Conservation (phyloP, 225 moss, liverwort and hornwort genomes). For the Straminergon stramineum region DNA sequence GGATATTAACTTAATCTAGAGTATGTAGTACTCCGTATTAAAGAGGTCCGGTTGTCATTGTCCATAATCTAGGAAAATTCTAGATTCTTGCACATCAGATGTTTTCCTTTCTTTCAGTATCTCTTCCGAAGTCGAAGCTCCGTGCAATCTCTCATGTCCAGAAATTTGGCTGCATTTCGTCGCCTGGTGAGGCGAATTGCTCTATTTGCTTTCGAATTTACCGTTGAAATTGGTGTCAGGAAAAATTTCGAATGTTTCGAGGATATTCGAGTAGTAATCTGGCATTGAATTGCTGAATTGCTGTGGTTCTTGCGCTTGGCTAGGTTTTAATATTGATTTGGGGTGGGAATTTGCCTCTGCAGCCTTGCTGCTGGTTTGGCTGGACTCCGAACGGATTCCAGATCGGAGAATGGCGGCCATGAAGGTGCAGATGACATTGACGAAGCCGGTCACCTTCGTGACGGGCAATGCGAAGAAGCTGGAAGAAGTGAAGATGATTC, state of each 20-base stretch:
- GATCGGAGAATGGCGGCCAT: slow-evolving; percentile 35
- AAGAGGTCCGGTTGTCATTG: neutral
- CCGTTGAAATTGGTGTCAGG: neutral
- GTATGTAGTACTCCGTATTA: neutral
- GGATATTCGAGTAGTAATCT: neutral
- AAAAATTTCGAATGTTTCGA: neutral
- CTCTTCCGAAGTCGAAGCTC: neutral
- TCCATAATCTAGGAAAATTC: neutral
- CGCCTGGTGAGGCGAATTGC: neutral
- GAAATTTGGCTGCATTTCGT: neutral
- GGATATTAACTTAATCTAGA: neutral
- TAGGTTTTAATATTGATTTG: neutral
- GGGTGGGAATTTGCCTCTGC: neutral
- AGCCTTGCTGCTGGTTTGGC: neutral
- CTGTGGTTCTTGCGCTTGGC: neutral
- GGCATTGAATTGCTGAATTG: neutral
- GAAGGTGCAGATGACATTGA: slow-evolving; percentile 66
- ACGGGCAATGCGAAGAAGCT: slow-evolving; percentile 93
- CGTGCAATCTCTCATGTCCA: neutral
- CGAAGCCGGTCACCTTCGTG: slow-evolving; percentile 92
- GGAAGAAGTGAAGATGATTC: slow-evolving; percentile 99
- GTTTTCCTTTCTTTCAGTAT: neutral
- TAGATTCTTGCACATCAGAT: neutral
- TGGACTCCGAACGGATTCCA: neutral
- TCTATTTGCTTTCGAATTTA: neutral